Base-by-base conservation (phyloP, 768 basidiomycete species). In the Mycena sanguinolenta region DNA sequence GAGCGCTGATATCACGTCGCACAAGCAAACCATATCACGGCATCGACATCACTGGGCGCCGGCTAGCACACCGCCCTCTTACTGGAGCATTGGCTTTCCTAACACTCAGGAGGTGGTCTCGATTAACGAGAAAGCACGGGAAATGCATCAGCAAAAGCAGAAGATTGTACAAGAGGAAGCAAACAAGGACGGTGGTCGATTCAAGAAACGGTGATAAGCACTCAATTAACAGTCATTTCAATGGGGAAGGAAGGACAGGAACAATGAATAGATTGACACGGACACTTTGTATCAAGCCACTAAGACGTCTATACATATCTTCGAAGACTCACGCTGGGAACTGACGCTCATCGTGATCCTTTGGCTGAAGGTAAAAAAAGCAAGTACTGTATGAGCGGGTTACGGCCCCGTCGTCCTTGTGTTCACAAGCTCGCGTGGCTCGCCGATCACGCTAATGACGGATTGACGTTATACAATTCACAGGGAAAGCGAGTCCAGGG, bases 51-150 rank as follows among this genome's bases (percentile, higher is more conserved):
- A 87, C 42, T 89, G 87, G 88, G 77, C 80, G 52, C 81, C 83
- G 55, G 80, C 86, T 4, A 82, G 82, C 55, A 91, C 90, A 2
- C 91, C 91, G 21, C 90, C 90, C 0, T 86, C 86, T n/a, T 92
- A 89, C 76, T 92, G 91, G 89, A 79, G 85, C 49, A 90, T 92
- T 42, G 90, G 89, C 14, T 92, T 93, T 76, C 92, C 92, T 1
- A 83, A 82, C 63, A 91, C 91, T 2, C 91, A 91, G 74, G 84
- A 90, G 70, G 87, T 86, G 12, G 81, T 78, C 39, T 81, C 79
- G 65, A 90, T 92, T 75, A 92, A 92, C 70, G 77, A 77, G 58
- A 79, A 81, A 59, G 92, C 91, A 2, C 84, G 81, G 46, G 82
- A 83, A 67, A 88, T 91, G 83, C 84, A 87, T 49, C 79, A 77